Evolutionary conservation across 2,329 filamentous ascomycete species (phyloP).

Genomic region (Curvularia eragrostidis): DNA sequence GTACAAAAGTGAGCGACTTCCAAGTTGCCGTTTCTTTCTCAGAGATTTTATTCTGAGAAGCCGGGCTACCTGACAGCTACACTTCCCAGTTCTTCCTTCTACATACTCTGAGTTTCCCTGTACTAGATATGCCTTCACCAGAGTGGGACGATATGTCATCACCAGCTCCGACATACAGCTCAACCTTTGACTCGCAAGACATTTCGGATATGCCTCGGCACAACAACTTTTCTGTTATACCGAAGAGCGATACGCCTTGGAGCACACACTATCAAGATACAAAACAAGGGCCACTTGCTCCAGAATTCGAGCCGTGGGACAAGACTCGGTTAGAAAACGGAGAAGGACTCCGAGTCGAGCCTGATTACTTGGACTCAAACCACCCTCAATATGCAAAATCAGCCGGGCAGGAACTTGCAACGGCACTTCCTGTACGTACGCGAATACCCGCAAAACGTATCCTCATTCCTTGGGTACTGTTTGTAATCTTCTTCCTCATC

Average conservation of each 20-base stretch:
- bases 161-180: conserved; percentile 35
- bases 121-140: conserved; percentile 24
- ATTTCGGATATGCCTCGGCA: conserved; percentile 4
- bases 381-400: conserved; percentile 19
- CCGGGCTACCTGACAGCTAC: not conserved
- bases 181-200: conserved; percentile 18
- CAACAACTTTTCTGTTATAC: not conserved
- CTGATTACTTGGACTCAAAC: conserved; percentile 17
- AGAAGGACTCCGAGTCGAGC: conserved; percentile 8
- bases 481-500: conserved; percentile 30
- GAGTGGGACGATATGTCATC: conserved; percentile 19
- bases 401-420: not conserved
- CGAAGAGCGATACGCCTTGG: not conserved
- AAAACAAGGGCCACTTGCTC: not conserved
- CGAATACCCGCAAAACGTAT: conserved; percentile 17
- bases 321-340: not conserved
- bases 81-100: not conserved
- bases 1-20: not conserved
- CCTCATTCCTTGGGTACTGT: conserved; percentile 36
- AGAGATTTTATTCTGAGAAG: not conserved
- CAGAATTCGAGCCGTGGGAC: not conserved
- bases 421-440: conserved; percentile 5
- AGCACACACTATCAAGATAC: conserved; percentile 9
- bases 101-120: not conserved
- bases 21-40: not conserved